Evolutionary conservation across 441 rosid species (phyloP), one percentile per base, ranked within the genome.

Genomic region (Arabidopsis lyrata): DNA sequence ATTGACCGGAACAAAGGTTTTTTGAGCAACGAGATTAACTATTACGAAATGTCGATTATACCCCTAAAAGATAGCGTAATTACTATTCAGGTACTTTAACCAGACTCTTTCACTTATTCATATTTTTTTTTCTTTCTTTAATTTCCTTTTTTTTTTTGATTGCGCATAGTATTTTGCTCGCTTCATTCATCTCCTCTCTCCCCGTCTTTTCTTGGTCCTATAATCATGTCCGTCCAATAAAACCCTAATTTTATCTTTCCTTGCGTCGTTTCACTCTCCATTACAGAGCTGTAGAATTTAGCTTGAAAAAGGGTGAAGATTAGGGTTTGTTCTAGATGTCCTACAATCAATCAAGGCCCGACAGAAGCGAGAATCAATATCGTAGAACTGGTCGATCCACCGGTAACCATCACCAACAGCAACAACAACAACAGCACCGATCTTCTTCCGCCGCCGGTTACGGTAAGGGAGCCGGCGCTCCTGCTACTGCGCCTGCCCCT

Each of bases 301-400:
- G 60, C 74, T 70, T 73, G 65, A 18, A 20, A 14, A 36, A 54
- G 50, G 32, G 31, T n/a, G 41, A 20, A 56, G 68, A 68, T 79
- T 72, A 49, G 84, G 82, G 81, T 59, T 76, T 35, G 70, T 87
- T 73, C 87, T 85, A 62, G 88, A 96, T 96, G 99, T 93, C 99
- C 90, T 85, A 84, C 96, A 90, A 93, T 87, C 99, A 91, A 88
- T 63, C 97, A 63, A 81, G 97, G 91, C 57, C 93, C 72, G 97
- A 91, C 39, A 87, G 87, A 88, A 86, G 77, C 90, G 96, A 87
- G 66, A 36, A 80, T 54, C 97, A 89, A 68, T 78, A 78, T 64
- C 87, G 91, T 53, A 86, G 83, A 84, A 18, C 88, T 67, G 93
- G 88, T 42, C 98, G 96, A 91, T 93, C 79, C 54, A 80, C 87